Evolutionary conservation across 2,329 filamentous ascomycete genomes (phyloP).

Genomic region (Sarocladiaceae sp.): DNA sequence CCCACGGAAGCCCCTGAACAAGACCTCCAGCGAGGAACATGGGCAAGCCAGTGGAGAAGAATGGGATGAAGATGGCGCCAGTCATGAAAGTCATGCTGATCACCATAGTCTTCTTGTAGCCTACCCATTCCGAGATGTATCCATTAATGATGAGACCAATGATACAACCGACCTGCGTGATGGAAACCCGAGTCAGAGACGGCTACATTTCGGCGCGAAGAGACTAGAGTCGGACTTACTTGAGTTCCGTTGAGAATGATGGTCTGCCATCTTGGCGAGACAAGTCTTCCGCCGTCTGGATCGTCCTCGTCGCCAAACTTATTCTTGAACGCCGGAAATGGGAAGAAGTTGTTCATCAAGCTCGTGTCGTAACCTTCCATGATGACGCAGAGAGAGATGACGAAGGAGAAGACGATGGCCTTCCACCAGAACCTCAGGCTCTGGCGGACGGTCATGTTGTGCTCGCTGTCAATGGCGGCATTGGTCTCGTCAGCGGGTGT

Average conservation of each 20-base stretch:
- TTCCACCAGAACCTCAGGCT: conserved; percentile 17
- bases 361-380: conserved; percentile 29
- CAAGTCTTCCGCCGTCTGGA: not conserved
- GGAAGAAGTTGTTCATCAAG: conserved; percentile 22
- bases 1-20: conserved; percentile 24
- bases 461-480: conserved; percentile 13
- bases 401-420: conserved; percentile 17
- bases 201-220: not conserved
- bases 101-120: conserved; percentile 8
- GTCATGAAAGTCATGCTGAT: conserved; percentile 8
- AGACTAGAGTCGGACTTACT: not conserved
- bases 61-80: conserved; percentile 7
- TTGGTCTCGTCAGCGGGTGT: conserved; percentile 3
- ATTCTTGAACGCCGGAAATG: conserved; percentile 21
- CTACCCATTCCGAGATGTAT: conserved; percentile 8
- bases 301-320: conserved; percentile 13
- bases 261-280: conserved; percentile 17
- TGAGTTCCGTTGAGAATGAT: conserved; percentile 25
- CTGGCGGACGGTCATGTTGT: conserved; percentile 16
- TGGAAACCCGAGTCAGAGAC: conserved; percentile 5
- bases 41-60: conserved; percentile 6
- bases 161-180: conserved; percentile 37
- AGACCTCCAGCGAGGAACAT: conserved; percentile 8
- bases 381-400: conserved; percentile 25
- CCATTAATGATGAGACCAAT: conserved; percentile 54